Evolutionary conservation across 352 stramenopile species (phyloP), one percentile per base, ranked within the genome.

Genomic region (Phytopythium sindhum): DNA sequence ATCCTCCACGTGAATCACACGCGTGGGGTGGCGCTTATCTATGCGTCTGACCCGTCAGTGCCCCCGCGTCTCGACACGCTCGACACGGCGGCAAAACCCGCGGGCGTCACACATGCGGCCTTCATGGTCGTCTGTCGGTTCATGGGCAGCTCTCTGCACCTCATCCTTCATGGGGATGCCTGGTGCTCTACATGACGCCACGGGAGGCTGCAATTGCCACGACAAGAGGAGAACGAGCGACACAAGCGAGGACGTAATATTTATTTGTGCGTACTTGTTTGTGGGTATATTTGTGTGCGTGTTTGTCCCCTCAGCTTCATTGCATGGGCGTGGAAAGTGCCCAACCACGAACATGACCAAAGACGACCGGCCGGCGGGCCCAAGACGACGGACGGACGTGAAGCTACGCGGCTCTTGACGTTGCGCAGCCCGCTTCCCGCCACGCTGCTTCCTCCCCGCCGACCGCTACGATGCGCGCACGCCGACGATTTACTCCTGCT

Each of bases 401-500:
- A 8, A 8, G 31, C 31, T 35, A 35, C 31, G 31, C 31, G 31
- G 8, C 31, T n/a, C n/a, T n/a, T n/a, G n/a, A n/a, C n/a, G n/a
- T n/a, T n/a, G n/a, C n/a, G n/a, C n/a, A n/a, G n/a, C n/a, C n/a
- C n/a, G n/a, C n/a, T n/a, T n/a, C n/a, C n/a, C n/a, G n/a, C n/a
- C n/a, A n/a, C n/a, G 31, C 31, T 35, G 3, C 31, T 8, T 35
- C 31, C 31, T 35, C 8, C 31, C 31, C 31, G 31, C 31, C 31
- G 31, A 8, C 31, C 31, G 31, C 31, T 35, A 35, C 31, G 31
- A 35, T 8, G 31, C 31, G 31, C 8, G n/a, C n/a, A n/a, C 23
- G n/a, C 19, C 47, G 14, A 53, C 52, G 12, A 29, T 64, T 78
- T 90, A 85, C 62, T 90, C 67, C 70, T 90, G 77, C 81, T 91